A percentile compares a stretch with the other conserved stretches of the same genome.
These are phyloP conservation scores for Coleophoma cylindrospora DNA, from an alignment of 2,329 filamentous ascomycete species.

Conservation along the genomic window DNA sequence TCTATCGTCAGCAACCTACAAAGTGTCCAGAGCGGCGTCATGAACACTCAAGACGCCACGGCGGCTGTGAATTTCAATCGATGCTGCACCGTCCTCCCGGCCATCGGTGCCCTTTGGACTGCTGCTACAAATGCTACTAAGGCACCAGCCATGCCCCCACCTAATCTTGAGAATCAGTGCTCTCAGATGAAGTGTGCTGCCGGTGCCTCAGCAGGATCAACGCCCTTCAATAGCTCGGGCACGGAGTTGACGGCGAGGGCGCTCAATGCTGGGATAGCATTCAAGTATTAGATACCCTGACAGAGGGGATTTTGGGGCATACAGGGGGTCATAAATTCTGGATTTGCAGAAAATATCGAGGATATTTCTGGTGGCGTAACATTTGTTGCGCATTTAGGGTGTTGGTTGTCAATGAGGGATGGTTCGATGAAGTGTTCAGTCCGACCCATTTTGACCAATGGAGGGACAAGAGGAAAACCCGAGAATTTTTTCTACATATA, in stretches of 20 bases:
- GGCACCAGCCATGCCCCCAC: conserved; percentile 1
- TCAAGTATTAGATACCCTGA: too few relatives aligned
- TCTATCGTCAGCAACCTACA: conserved; percentile 11
- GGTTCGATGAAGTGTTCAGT: too few relatives aligned
- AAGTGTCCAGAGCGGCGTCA: conserved; percentile 6
- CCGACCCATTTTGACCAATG: too few relatives aligned
- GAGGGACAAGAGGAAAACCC: too few relatives aligned
- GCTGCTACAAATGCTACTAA: conserved; percentile 8
- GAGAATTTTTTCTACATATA: too few relatives aligned
- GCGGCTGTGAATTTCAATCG: conserved; percentile 13
- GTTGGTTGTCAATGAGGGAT: too few relatives aligned
- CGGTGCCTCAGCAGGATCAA: background rate
- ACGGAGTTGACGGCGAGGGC: background rate
- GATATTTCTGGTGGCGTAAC: too few relatives aligned
- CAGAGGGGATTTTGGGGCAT: too few relatives aligned
- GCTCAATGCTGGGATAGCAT: background rate
- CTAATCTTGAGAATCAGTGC: conserved; percentile 10
- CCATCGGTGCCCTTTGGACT: conserved; percentile 8
- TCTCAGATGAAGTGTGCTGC: conserved; percentile 8
- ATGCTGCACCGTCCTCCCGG: conserved; percentile 12
- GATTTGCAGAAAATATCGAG: too few relatives aligned
- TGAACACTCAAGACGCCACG: conserved; percentile 11
- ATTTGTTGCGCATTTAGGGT: too few relatives aligned
- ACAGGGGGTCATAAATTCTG: too few relatives aligned
- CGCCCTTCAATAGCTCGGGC: background rate